Conservation (phyloP, 2,329 filamentous ascomycete genomes). For the Phialophora verrucosa region DNA sequence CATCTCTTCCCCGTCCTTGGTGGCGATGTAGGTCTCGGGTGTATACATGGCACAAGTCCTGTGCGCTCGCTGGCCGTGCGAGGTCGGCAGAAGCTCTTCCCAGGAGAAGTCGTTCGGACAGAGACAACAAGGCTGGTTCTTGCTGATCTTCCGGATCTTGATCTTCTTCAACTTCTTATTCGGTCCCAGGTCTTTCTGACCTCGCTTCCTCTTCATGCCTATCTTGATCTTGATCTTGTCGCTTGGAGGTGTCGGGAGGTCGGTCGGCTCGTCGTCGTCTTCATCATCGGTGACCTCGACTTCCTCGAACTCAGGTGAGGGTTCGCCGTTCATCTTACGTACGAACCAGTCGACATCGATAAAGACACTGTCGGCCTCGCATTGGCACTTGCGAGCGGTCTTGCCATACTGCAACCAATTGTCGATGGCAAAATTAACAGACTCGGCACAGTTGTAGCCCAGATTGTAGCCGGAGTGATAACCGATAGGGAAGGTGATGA, state of each 20-base stretch:
- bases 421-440: constrained; percentile 96
- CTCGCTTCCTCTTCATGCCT: constrained; percentile 71
- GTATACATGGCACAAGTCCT: constrained; percentile 88
- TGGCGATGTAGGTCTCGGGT: constrained; percentile 86
- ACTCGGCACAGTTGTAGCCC: constrained; percentile 98
- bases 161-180: constrained; percentile 73
- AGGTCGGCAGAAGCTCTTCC: constrained; percentile 82
- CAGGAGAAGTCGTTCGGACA: constrained; percentile 89
- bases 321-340: constrained; percentile 86
- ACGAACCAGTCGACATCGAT: constrained; percentile 96
- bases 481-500: constrained; percentile 97
- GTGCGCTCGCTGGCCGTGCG: constrained; percentile 86
- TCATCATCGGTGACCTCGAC: constrained; percentile 65
- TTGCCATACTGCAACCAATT: constrained; percentile 94
- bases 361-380: constrained; percentile 97
- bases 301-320: constrained; percentile 59
- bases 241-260: constrained; percentile 79
- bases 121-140: constrained; percentile 72
- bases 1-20: constrained; percentile 70
- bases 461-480: constrained; percentile 98
- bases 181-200: constrained; percentile 45
- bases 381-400: constrained; percentile 95
- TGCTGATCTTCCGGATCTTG: constrained; percentile 69
- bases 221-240: constrained; percentile 68
- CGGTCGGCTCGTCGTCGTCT: constrained; percentile 67